Evolutionary conservation across 352 stramenopile species (phyloP).

Genomic region (Globisporangium apiculatum): DNA sequence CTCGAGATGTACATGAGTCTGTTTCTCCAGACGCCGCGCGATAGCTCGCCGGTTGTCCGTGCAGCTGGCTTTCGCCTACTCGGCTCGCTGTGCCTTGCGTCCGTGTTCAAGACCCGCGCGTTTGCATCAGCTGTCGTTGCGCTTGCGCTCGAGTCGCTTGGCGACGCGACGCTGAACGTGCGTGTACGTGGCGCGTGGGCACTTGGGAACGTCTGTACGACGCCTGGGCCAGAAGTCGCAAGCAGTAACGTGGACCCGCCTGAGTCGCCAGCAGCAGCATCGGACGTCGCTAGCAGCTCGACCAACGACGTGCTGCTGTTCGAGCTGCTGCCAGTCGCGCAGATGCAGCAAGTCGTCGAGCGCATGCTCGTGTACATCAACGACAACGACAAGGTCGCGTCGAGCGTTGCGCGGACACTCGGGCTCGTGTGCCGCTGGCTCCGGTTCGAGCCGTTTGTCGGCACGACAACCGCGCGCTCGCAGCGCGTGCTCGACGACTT

Average conservation of each 20-base stretch:
- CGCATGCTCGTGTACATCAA: constrained; percentile 82
- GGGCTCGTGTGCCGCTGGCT: constrained; percentile 78
- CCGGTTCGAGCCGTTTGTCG: constrained; percentile 56
- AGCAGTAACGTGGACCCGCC: background rate
- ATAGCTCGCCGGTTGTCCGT: constrained; percentile 75
- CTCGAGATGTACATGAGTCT: constrained; percentile 64
- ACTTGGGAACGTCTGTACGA: constrained; percentile 83
- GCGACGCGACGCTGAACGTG: constrained; percentile 79
- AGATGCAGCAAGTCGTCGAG: constrained; percentile 64
- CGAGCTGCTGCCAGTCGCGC: constrained; percentile 51
- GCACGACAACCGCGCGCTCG: constrained; percentile 24
- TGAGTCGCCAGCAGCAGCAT: constrained; percentile 1
- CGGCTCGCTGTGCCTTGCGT: constrained; percentile 61
- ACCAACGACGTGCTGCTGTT: constrained; percentile 32
- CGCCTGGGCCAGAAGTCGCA: constrained; percentile 50
- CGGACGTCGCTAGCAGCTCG: no score
- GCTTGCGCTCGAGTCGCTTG: constrained; percentile 54
- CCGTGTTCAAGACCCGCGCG: constrained; percentile 66
- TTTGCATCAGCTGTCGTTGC: constrained; percentile 59
- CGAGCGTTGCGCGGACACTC: constrained; percentile 72
- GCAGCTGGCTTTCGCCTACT: constrained; percentile 74
- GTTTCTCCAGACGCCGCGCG: constrained; percentile 70
- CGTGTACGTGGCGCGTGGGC: constrained; percentile 79
- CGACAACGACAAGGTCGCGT: constrained; percentile 87
- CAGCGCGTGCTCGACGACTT: constrained; percentile 37